phyloP scores from a whole-genome alignment of 352 stramenopile genomes.

The Phytophthora sojae region DNA sequence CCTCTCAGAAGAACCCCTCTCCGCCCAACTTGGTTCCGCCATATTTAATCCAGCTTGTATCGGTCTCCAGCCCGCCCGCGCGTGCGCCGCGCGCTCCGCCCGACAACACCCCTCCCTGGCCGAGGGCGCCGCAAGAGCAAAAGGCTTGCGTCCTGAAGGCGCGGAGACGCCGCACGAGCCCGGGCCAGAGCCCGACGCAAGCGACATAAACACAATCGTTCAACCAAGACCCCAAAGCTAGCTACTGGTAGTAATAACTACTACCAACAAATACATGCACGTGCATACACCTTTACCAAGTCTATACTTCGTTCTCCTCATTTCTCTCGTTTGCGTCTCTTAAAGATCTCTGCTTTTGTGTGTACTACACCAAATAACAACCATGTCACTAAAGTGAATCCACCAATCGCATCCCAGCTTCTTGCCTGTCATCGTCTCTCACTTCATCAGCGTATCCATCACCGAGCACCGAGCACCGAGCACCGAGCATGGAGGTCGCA shows the following conservation, averaged over 20 bases:
- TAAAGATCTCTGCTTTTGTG: background rate
- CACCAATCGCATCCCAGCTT: background rate
- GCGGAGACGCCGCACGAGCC: conserved; percentile 9
- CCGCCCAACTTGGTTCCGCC: conserved; percentile 42
- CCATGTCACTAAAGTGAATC: background rate
- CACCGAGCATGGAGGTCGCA: conserved; percentile 55
- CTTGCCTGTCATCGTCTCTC: conserved; percentile 8
- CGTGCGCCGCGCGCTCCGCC: conserved; percentile 11
- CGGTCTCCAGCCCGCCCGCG: conserved; percentile 8
- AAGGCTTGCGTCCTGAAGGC: conserved; percentile 36
- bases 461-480: conserved; percentile 16
- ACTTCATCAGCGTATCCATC: conserved; percentile 16
- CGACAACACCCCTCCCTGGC: conserved; percentile 44
- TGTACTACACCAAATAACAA: too few species aligned
- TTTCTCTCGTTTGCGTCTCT: background rate
- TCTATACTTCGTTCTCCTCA: too few species aligned
- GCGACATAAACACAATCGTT: conserved; percentile 23
- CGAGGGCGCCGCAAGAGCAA: conserved; percentile 36
- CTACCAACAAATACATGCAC: conserved; percentile 1
- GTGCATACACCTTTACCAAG: background rate
- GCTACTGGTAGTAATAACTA: background rate
- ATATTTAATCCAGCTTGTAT: conserved; percentile 25
- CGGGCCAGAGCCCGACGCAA: conserved; percentile 6
- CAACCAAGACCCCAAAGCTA: conserved; percentile 17
- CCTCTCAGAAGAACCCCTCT: conserved; percentile 25